Conservation (phyloP, 352 stramenopile species). For the Phytophthora multivora region DNA sequence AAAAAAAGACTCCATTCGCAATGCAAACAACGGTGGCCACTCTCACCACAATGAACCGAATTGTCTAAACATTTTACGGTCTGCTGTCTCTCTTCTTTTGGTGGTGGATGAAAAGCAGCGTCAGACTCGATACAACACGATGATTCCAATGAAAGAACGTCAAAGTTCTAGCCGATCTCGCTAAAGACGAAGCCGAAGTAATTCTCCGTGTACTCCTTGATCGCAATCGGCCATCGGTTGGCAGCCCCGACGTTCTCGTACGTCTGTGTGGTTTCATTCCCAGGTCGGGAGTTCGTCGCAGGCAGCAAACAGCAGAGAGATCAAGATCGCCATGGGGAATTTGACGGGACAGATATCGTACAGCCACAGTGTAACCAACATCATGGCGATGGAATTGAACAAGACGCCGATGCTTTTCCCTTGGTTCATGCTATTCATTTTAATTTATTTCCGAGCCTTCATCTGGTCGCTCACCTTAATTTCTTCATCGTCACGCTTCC, state of each 20-base stretch:
- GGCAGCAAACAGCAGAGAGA: background rate
- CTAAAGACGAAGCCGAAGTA: too few relatives aligned
- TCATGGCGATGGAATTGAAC: too few relatives aligned
- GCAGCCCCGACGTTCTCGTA: background rate
- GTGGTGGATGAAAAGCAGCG: background rate
- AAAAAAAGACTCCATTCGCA: background rate
- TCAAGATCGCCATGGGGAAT: background rate
- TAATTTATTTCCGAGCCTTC: slow-evolving; percentile 23
- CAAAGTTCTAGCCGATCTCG: background rate
- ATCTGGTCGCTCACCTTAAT: background rate
- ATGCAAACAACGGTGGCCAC: too few relatives aligned
- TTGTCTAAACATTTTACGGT: too few relatives aligned
- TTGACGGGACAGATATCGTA: background rate
- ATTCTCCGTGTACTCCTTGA: background rate
- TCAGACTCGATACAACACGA: background rate
- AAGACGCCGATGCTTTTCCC: too few relatives aligned
- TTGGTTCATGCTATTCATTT: background rate
- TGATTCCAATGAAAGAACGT: background rate
- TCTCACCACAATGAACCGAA: too few relatives aligned
- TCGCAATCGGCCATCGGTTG: background rate
- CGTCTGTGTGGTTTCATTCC: background rate
- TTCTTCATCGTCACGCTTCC: slow-evolving; percentile 18
- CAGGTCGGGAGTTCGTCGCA: background rate
- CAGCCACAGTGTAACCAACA: background rate
- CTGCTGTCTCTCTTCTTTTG: background rate